Conservation (phyloP, 345 rosid species). For the Dipteronia sinensis region DNA sequence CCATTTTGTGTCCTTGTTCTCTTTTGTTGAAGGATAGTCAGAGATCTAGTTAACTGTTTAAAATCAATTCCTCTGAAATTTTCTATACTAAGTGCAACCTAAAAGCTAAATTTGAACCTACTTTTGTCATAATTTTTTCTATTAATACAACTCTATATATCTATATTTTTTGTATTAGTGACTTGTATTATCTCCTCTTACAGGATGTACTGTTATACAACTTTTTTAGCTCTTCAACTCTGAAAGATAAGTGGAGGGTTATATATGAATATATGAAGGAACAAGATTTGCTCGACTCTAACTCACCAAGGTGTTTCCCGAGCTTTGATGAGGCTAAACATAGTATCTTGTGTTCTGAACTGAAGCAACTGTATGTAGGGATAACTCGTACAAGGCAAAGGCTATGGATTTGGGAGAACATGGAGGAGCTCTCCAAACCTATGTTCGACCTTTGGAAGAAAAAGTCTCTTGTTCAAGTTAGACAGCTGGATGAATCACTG, state of each 20-base stretch:
- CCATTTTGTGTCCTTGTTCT: neutral
- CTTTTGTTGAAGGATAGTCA: neutral
- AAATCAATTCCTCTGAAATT: neutral
- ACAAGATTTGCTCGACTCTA: slow-evolving; percentile 30
- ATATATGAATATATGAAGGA: slow-evolving; percentile 44
- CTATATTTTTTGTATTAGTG: neutral
- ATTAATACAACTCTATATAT: neutral
- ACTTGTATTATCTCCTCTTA: neutral
- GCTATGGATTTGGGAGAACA: slow-evolving; percentile 53
- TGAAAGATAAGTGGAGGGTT: slow-evolving; percentile 51
- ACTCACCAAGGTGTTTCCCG: slow-evolving; percentile 26
- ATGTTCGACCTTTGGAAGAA: slow-evolving; percentile 43
- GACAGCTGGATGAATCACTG: slow-evolving; percentile 38
- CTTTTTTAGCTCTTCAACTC: slow-evolving; percentile 54
- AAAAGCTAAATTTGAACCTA: neutral
- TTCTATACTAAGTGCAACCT: neutral
- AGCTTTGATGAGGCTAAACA: slow-evolving; percentile 39
- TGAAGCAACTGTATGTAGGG: slow-evolving; percentile 54
- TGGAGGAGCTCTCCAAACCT: slow-evolving; percentile 38
- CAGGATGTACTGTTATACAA: slow-evolving; percentile 54
- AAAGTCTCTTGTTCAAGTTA: slow-evolving; percentile 36
- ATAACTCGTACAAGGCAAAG: slow-evolving; percentile 58
- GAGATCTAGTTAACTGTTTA: neutral
- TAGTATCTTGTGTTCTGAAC: slow-evolving; percentile 47
- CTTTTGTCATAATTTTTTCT: neutral